Conservation (phyloP, 768 basidiomycete genomes). For the Lactarius trivialis region DNA sequence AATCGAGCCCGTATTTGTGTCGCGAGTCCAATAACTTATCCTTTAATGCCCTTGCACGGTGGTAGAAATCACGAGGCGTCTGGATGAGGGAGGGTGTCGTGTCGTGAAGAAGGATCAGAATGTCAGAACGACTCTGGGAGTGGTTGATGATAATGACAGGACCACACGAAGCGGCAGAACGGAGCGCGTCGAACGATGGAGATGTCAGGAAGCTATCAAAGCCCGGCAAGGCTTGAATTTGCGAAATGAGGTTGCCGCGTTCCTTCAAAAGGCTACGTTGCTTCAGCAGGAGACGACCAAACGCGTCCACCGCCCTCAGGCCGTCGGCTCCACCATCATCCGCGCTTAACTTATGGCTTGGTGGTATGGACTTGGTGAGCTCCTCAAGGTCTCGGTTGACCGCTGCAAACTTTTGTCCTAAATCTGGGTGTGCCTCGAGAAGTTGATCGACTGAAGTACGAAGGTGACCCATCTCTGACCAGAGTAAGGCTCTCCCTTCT, state of each 20-base stretch:
- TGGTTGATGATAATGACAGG: too few relatives aligned
- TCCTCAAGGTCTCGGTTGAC: not conserved
- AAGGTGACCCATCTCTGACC: not conserved
- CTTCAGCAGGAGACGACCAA: not conserved
- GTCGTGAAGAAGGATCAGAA: not conserved
- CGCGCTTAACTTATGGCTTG: not conserved
- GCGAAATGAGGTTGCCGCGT: not conserved
- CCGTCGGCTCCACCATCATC: not conserved
- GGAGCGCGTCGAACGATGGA: not conserved
- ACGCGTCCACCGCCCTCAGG: not conserved
- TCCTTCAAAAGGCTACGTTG: not conserved
- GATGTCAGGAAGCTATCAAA: not conserved
- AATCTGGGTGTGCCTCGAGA: not conserved
- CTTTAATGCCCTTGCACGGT: not conserved
- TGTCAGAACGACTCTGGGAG: not conserved
- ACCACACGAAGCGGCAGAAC: not conserved
- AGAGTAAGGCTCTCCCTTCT: not conserved
- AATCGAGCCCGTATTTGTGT: not conserved
- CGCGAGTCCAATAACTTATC: not conserved
- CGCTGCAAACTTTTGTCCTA: not conserved
- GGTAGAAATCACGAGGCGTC: not conserved
- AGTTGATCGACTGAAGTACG: not conserved
- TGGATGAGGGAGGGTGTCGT: not conserved
- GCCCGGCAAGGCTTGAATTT: not conserved
- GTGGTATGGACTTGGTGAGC: not conserved